Percentiles rank a stretch among this genome's conserved stretches.
Conservation (phyloP, 148 eudicot genomes). For the Rheum nobile region DNA sequence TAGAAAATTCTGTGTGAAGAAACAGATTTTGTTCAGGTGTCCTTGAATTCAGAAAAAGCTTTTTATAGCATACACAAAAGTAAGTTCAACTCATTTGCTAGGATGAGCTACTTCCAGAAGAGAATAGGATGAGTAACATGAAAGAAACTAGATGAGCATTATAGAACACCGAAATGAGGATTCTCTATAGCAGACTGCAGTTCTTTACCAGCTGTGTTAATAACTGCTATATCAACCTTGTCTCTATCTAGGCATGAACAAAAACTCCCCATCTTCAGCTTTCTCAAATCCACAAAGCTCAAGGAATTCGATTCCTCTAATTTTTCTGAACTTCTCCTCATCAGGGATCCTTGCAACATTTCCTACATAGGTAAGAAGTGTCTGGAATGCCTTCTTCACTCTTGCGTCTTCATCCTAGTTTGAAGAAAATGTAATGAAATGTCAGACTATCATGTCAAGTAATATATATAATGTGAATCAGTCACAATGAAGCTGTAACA, state of each 20-base stretch:
- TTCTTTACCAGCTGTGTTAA: slow-evolving; percentile 83
- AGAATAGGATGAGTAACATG: not conserved
- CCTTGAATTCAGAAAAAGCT: not conserved
- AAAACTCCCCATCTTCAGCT: slow-evolving; percentile 76
- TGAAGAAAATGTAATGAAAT: not conserved
- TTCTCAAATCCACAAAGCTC: slow-evolving; percentile 90
- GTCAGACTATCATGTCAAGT: not conserved
- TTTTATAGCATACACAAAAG: not conserved
- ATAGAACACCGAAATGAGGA: slow-evolving; percentile 91
- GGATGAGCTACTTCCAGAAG: not conserved
- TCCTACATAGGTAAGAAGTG: slow-evolving; percentile 72
- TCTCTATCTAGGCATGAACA: slow-evolving; percentile 72
- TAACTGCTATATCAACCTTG: slow-evolving; percentile 56
- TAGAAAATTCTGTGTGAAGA: not conserved
- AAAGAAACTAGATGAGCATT: slow-evolving; percentile 9
- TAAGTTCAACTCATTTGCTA: not conserved
- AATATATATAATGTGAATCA: not conserved
- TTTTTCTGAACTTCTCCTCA: slow-evolving; percentile 93
- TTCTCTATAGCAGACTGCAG: slow-evolving; percentile 80
- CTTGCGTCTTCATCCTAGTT: slow-evolving; percentile 82
- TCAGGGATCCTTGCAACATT: slow-evolving; percentile 83
- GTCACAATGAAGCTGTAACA: not conserved
- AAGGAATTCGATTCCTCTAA: slow-evolving; percentile 86
- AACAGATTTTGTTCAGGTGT: not conserved
- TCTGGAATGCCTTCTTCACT: slow-evolving; percentile 88